Evolutionary conservation across 129 eudicot species (phyloP), one percentile per base, ranked within the genome.

Genomic region (Escallonia herrerae): DNA sequence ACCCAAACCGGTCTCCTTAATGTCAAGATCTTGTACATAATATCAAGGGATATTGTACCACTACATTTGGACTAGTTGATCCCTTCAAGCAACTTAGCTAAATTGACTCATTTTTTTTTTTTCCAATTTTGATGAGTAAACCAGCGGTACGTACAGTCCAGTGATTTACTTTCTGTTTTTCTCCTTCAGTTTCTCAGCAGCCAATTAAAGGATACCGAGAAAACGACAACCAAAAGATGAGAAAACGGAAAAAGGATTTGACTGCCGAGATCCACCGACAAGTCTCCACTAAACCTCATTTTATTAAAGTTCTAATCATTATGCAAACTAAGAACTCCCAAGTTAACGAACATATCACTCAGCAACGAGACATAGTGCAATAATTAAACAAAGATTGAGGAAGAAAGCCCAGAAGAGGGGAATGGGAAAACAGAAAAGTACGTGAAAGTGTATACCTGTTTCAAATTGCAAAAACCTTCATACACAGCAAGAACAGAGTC

Each of bases 401-500:
- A 15, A 43, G 42, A 54, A 67, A 67, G 41, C 55, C 49, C 40
- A 14, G 4, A 33, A 67, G 6, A 58, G 53, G 8, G 59, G 13
- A 43, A 67, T 4, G 65, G 37, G 8, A 39, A 41, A 12, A 13
- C 6, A 22, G 4, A 33, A 57, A 33, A 3, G 33, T 57, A 57
- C 7, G 15, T 40, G 43, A 39, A 15, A 42, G 7, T 7, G 10
- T 7, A 44, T 11, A 93, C 99, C 95, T 93, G 95, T 60, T 84
- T 93, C 56, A 93, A 83, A 67, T 93, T 93, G 74, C 99, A 93
- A 74, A 93, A 93, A 46, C 99, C 99, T 80, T 93, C 99, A 69
- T 93, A 93, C 43, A 86, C 99, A 50, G 88, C 91, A 51, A 93
- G 87, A 72, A 93, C 77, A 40, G 99, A 81, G 48, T 93, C 99